phyloP scores from a whole-genome alignment of 768 basidiomycete genomes.

The Suillus brevipes region DNA sequence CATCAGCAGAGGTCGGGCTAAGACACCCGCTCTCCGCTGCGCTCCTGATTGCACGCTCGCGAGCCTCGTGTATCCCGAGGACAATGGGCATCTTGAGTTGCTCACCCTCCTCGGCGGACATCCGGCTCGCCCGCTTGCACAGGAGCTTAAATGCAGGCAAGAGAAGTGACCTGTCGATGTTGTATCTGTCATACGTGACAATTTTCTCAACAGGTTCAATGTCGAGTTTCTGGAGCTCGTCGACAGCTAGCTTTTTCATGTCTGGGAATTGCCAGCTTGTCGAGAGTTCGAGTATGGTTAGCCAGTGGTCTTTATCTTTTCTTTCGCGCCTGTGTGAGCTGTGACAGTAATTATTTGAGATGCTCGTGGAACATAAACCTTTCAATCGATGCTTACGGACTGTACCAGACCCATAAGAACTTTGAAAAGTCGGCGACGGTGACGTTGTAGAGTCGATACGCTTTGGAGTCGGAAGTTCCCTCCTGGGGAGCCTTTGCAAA shows the following conservation, averaged over 20 bases:
- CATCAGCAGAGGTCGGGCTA: constrained; percentile 28
- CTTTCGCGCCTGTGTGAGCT: constrained; percentile 51
- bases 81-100: constrained; percentile 57
- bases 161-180: constrained; percentile 49
- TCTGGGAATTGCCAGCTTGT: constrained; percentile 55
- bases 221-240: constrained; percentile 50
- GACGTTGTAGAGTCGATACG: constrained; percentile 24
- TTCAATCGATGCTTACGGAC: constrained; percentile 38
- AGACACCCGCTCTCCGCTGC: constrained; percentile 29
- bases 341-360: constrained; percentile 29
- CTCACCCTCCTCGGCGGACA: constrained; percentile 53
- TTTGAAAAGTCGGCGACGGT: constrained; percentile 40
- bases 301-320: constrained; percentile 53
- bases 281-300: constrained; percentile 50
- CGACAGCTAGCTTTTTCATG: constrained; percentile 50
- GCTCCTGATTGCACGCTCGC: constrained; percentile 45
- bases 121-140: constrained; percentile 49
- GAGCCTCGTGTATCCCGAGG: constrained; percentile 50
- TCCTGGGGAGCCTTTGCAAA: constrained; percentile 16
- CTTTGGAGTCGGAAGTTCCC: neutral
- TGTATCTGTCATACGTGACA: constrained; percentile 51
- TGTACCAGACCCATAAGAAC: constrained; percentile 58
- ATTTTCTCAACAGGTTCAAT: constrained; percentile 56
- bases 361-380: too few species aligned
- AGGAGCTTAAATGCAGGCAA: constrained; percentile 41